Percentiles rank a stretch among this genome's conserved stretches.
Conservation (phyloP, 2,329 filamentous ascomycete genomes). For the Sporothrix variecibatus region DNA sequence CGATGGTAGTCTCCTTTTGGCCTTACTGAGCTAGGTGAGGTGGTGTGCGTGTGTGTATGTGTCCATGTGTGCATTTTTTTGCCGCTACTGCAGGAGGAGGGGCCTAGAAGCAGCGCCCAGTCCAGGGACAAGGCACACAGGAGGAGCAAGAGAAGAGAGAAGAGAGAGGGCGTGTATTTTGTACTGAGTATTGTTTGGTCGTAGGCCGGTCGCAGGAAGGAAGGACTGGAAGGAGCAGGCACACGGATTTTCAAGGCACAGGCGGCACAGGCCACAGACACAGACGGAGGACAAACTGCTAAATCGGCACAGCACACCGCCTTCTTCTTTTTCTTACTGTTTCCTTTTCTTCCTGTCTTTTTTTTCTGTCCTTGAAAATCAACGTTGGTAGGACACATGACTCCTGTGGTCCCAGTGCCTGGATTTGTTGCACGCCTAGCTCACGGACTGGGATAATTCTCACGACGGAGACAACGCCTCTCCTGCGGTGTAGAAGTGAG, state of each 20-base stretch:
- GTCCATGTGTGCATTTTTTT: background rate
- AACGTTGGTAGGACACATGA: conserved; percentile 1
- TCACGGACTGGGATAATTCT: background rate
- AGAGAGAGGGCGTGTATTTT: background rate
- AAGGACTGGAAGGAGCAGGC: background rate
- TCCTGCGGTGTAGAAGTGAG: background rate
- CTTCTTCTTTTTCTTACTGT: background rate
- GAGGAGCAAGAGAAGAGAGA: background rate
- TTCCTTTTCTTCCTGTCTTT: too few relatives aligned
- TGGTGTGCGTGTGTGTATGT: background rate
- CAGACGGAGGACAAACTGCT: background rate
- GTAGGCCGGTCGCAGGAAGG: too few relatives aligned
- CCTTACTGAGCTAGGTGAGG: background rate
- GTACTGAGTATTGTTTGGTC: too few relatives aligned
- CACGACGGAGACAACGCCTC: too few relatives aligned
- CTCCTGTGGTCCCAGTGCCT: background rate
- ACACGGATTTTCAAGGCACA: conserved; percentile 7
- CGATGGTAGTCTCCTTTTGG: too few relatives aligned
- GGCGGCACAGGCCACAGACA: background rate
- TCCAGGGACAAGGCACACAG: conserved; percentile 6
- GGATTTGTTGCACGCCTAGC: background rate
- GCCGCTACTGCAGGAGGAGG: conserved; percentile 17
- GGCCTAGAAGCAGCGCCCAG: background rate
- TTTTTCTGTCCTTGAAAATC: too few relatives aligned
- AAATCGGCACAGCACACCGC: conserved; percentile 5